Base-by-base conservation (phyloP, 1,284 basidiomycete genomes). In the Omphalotus olearius region DNA sequence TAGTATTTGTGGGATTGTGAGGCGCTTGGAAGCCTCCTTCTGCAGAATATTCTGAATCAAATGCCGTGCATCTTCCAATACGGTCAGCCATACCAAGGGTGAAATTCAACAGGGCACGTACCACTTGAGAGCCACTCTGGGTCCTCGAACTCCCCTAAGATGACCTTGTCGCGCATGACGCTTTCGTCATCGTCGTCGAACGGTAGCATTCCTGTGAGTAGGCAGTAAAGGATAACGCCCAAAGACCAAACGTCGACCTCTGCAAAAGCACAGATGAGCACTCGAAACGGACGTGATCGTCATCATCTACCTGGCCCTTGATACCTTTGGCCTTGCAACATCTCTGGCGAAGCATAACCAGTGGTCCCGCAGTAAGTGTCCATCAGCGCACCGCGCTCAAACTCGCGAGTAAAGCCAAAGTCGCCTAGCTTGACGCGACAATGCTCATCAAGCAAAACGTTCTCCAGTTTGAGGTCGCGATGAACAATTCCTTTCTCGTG, bases 161-260 rank as follows among this genome's bases (percentile, higher is more conserved):
- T 82, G 57, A 99, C 93, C 66, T 91, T 88, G 46, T 80, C 74
- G 60, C 88, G 88, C 93, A 98, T 98, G 30, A 89, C 65, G 33
- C 76, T 71, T 69, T 99, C 97, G 64, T 98, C 88, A 56, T 99
- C 97, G 61, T 98, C 93, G 62, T 98, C 96, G 62, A 98, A 98
- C 0, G 96, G 96, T n/a, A 98, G 72, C 4, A 89, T 91, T 1
- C 96, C 96, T 0, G 92, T 95, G 35, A 98, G 75, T 13, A 98
- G 79, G n/a, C 87, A 90, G 66, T 96, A 98, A 7, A 99, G 75
- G 50, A 99, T 98, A 55, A 99, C 82, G 3, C 96, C 96, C 30
- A 98, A 75, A 0, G 97, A 98, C 96, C 96, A 99, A 25, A 98
- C 78, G 63, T 99, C 97, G 43, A 98, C 93, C 77, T 98, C 93